A percentile compares a stretch with the other conserved stretches of the same genome.
Evolutionary conservation across 441 rosid genomes (phyloP).

Genomic region (Flueggea neowawraea): DNA sequence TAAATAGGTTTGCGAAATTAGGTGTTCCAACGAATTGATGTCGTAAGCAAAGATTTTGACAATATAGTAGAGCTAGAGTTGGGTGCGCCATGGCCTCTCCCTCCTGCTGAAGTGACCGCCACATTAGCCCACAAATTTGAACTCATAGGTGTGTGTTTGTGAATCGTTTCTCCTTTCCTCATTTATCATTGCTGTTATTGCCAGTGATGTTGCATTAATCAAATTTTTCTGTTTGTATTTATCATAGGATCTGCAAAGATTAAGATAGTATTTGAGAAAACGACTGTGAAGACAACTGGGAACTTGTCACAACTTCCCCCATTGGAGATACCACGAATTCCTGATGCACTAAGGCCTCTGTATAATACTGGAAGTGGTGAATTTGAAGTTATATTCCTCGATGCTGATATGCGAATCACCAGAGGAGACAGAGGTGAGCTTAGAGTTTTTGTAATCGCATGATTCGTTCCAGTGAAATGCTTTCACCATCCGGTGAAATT

Average conservation of each 20-base stretch:
- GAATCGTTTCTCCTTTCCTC: background rate
- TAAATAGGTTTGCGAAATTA: constrained; percentile 9
- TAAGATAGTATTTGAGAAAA: constrained; percentile 69
- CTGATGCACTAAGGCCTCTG: constrained; percentile 67
- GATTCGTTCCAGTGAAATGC: background rate
- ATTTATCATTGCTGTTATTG: background rate
- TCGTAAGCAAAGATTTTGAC: constrained; percentile 78
- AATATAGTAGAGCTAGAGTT: constrained; percentile 82
- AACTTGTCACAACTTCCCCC: constrained; percentile 74
- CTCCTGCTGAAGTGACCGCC: constrained; percentile 70
- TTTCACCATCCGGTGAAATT: too few relatives aligned
- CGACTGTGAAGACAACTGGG: constrained; percentile 66
- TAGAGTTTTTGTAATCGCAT: constrained; percentile 61
- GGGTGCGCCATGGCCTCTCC: constrained; percentile 94
- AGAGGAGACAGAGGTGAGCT: constrained; percentile 90
- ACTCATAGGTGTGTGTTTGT: constrained; percentile 51
- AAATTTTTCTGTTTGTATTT: constrained; percentile 7
- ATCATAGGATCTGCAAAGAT: constrained; percentile 62
- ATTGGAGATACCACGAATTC: constrained; percentile 67
- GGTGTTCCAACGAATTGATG: constrained; percentile 95
- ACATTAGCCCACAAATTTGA: constrained; percentile 91
- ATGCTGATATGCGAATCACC: constrained; percentile 60
- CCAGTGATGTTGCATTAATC: background rate
- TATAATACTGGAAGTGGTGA: constrained; percentile 66
- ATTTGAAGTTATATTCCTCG: constrained; percentile 73